A percentile compares a stretch with the other conserved stretches of the same genome.
phyloP scores from a whole-genome alignment of 768 basidiomycete genomes.

The Mycena rosella region DNA sequence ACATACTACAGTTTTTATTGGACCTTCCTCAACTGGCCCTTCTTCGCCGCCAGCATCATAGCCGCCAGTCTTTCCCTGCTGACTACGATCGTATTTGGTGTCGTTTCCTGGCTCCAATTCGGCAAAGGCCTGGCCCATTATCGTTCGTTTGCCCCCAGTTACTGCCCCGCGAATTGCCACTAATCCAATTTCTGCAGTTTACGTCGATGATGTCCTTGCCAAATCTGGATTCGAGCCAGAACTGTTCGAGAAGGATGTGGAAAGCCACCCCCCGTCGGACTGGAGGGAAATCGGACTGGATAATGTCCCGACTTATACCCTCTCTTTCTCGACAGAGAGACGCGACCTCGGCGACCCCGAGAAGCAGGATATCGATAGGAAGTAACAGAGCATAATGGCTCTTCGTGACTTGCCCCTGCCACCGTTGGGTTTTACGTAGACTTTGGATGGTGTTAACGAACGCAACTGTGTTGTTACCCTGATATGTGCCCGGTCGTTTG shows the following conservation, averaged over 20 bases:
- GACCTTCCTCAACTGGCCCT: constrained; percentile 37
- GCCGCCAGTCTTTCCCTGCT: constrained; percentile 41
- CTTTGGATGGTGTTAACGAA: no score
- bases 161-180: neutral
- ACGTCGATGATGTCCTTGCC: constrained; percentile 36
- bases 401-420: neutral
- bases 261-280: constrained; percentile 24
- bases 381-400: neutral
- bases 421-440: neutral
- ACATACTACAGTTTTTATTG: constrained; percentile 35
- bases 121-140: constrained; percentile 51
- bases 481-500: no score
- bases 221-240: constrained; percentile 37
- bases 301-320: constrained; percentile 35
- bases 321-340: constrained; percentile 29
- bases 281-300: constrained; percentile 36
- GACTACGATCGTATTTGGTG: constrained; percentile 44
- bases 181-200: constrained; percentile 27
- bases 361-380: constrained; percentile 18
- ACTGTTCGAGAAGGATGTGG: constrained; percentile 37
- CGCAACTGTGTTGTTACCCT: no score
- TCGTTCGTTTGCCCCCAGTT: constrained; percentile 40
- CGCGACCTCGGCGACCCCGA: constrained; percentile 13
- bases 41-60: constrained; percentile 42
- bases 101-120: constrained; percentile 48